Evolutionary conservation across 768 basidiomycete species (phyloP).

Genomic region (Goffeauzyma gilvescens): DNA sequence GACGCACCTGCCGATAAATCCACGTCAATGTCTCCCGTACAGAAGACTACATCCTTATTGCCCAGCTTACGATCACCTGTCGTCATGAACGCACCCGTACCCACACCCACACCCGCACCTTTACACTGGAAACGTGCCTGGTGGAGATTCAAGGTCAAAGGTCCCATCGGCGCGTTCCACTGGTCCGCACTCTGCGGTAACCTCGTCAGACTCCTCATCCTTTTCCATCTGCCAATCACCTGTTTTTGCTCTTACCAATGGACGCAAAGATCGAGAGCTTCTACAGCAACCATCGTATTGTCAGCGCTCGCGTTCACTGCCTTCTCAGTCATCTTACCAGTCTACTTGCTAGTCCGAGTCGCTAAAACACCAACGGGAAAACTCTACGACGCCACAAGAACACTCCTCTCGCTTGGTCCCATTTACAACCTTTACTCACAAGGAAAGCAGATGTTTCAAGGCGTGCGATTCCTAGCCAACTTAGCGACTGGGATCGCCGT

Average conservation of each 20-base stretch:
- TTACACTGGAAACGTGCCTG: slow-evolving; percentile 24
- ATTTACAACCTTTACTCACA: slow-evolving; percentile 88
- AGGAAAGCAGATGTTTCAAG: slow-evolving; percentile 73
- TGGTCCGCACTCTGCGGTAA: slow-evolving; percentile 37
- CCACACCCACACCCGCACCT: too few relatives aligned
- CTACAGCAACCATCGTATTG: slow-evolving; percentile 49
- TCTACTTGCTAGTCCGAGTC: slow-evolving; percentile 56
- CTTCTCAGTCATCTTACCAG: slow-evolving; percentile 60
- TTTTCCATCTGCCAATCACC: slow-evolving; percentile 89
- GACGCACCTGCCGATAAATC: background rate
- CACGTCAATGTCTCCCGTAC: too few relatives aligned
- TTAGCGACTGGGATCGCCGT: slow-evolving; percentile 64
- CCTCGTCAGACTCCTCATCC: slow-evolving; percentile 67
- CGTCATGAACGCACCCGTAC: too few relatives aligned
- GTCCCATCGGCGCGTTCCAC: slow-evolving; percentile 32
- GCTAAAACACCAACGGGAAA: slow-evolving; percentile 65
- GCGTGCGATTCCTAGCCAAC: slow-evolving; percentile 61
- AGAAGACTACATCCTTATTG: too few relatives aligned
- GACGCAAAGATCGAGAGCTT: slow-evolving; percentile 41
- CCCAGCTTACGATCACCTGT: too few relatives aligned
- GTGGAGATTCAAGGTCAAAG: slow-evolving; percentile 29
- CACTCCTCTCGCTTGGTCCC: slow-evolving; percentile 71
- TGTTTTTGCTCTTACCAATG: slow-evolving; percentile 80
- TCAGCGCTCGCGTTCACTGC: slow-evolving; percentile 63
- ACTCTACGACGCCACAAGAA: slow-evolving; percentile 84